phyloP scores from a whole-genome alignment of 768 basidiomycete species.

The Obba rivulosa region DNA sequence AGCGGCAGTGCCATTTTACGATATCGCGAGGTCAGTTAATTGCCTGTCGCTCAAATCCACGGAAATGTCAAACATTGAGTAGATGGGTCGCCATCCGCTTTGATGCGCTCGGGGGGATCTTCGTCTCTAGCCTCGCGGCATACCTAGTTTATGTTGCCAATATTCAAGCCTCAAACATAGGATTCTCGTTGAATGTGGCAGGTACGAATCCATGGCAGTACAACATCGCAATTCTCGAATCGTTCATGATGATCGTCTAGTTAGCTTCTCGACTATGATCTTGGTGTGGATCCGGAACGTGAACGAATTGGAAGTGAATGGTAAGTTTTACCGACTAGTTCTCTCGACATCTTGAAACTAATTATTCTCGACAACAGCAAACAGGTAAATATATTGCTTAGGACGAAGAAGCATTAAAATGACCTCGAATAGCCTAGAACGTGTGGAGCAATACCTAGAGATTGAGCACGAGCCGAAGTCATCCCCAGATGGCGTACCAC shows the following conservation, averaged over 20 bases:
- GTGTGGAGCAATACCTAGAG: conserved; percentile 46
- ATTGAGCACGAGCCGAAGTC: too few species aligned
- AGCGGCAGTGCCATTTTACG: conserved; percentile 35
- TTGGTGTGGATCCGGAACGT: conserved; percentile 42
- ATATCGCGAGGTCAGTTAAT: conserved; percentile 28
- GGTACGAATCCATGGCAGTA: conserved; percentile 48
- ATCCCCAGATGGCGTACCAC: conserved; percentile 37
- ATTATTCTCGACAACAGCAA: too few species aligned
- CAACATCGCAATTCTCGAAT: conserved; percentile 1
- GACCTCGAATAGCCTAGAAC: conserved; percentile 31
- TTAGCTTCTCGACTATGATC: conserved; percentile 52
- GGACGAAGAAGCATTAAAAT: not conserved
- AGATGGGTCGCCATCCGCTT: conserved; percentile 43
- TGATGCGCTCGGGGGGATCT: conserved; percentile 51
- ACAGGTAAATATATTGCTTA: too few species aligned
- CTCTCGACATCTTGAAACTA: not conserved
- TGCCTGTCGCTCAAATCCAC: not conserved
- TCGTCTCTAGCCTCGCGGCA: conserved; percentile 48
- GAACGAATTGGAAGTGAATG: conserved; percentile 41
- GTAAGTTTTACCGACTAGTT: too few species aligned
- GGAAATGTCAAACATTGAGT: not conserved
- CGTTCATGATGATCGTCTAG: conserved; percentile 15
- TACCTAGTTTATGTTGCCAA: conserved; percentile 46
- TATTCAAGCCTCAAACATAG: conserved; percentile 26
- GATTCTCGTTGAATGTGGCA: too few species aligned